Evolutionary conservation across 2,329 filamentous ascomycete genomes (phyloP).

Genomic region (Penicillium sp.): DNA sequence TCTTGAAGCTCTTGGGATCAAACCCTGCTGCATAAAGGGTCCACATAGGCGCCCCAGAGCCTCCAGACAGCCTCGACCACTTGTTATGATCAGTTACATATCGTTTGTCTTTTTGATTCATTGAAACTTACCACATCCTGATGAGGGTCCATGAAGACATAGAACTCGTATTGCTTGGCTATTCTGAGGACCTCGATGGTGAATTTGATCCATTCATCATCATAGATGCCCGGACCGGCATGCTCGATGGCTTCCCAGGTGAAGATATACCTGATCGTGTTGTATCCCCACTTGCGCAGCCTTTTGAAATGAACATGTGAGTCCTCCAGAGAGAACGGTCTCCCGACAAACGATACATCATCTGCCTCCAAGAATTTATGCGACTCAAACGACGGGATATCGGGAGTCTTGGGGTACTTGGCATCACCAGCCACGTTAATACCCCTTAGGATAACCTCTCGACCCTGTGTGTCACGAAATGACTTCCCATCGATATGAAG

Average conservation of each 20-base stretch:
- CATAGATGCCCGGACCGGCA: conserved; percentile 84
- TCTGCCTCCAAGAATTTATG: conserved; percentile 91
- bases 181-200: conserved; percentile 82
- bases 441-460: conserved; percentile 84
- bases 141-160: conserved; percentile 97
- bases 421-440: conserved; percentile 92
- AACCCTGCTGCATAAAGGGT: conserved; percentile 92
- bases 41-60: conserved; percentile 96
- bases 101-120: background rate
- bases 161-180: conserved; percentile 89
- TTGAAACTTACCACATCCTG: conserved; percentile 74
- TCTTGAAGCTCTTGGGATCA: conserved; percentile 79
- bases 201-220: conserved; percentile 89
- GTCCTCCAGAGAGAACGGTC: conserved; percentile 81
- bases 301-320: conserved; percentile 84
- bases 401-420: conserved; percentile 80
- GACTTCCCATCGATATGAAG: conserved; percentile 81
- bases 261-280: conserved; percentile 93
- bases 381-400: conserved; percentile 75
- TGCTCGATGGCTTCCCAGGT: conserved; percentile 99
- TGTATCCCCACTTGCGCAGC: conserved; percentile 87
- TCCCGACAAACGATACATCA: conserved; percentile 80
- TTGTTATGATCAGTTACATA: conserved; percentile 39
- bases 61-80: conserved; percentile 94
- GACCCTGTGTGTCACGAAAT: conserved; percentile 78